Evolutionary conservation across 2,329 filamentous ascomycete genomes (phyloP).

Genomic region (Penicillium hordei): DNA sequence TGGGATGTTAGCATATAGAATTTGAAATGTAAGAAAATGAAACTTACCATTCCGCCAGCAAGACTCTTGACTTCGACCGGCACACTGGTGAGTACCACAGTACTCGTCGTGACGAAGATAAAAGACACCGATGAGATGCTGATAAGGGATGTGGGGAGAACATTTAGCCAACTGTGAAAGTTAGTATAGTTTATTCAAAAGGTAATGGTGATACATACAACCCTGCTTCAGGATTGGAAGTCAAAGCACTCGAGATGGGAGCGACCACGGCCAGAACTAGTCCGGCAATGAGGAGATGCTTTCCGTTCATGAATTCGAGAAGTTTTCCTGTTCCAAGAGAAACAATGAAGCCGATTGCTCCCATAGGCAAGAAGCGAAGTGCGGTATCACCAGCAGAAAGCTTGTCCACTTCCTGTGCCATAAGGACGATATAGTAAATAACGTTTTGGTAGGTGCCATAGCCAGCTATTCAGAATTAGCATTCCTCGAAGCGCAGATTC

Average conservation of each 20-base stretch:
- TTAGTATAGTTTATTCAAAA: constrained; percentile 5
- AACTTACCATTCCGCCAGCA: constrained; percentile 41
- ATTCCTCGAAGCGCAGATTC: background rate
- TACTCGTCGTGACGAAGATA: constrained; percentile 46
- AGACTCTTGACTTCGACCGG: constrained; percentile 44
- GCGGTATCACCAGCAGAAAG: constrained; percentile 43
- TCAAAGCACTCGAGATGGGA: constrained; percentile 37
- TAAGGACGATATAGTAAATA: constrained; percentile 46
- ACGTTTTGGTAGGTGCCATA: constrained; percentile 47
- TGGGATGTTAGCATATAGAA: background rate
- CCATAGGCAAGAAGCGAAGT: constrained; percentile 46
- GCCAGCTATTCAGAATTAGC: constrained; percentile 31
- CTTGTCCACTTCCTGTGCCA: constrained; percentile 43
- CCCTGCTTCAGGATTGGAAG: constrained; percentile 20
- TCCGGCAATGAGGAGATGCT: constrained; percentile 38
- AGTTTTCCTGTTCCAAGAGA: constrained; percentile 38
- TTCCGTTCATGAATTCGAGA: constrained; percentile 43
- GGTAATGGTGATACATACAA: constrained; percentile 24
- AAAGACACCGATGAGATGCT: constrained; percentile 44
- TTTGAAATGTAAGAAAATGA: fast-evolving
- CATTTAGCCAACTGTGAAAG: constrained; percentile 38
- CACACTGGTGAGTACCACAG: constrained; percentile 42
- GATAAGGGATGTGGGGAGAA: constrained; percentile 42
- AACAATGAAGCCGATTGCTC: constrained; percentile 39
- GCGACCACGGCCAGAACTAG: constrained; percentile 39